phyloP scores from a whole-genome alignment of 2,329 filamentous ascomycete species.

The Penicillium sp. region DNA sequence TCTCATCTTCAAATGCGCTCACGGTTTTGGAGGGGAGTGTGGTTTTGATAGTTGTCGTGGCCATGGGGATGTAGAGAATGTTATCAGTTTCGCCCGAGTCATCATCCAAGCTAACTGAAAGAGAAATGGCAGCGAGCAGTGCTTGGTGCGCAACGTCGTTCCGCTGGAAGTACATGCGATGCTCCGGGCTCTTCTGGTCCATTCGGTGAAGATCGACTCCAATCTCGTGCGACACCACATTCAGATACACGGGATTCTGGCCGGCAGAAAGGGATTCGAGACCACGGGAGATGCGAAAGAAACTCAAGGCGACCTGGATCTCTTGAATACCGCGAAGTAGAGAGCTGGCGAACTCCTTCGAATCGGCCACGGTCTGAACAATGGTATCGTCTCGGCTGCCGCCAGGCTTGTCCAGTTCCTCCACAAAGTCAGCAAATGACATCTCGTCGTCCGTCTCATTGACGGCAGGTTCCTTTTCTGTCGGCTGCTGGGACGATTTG shows the following conservation, averaged over 20 bases:
- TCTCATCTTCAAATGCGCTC: slow-evolving; percentile 64
- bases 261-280: slow-evolving; percentile 63
- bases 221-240: slow-evolving; percentile 91
- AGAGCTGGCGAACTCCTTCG: slow-evolving; percentile 85
- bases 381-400: slow-evolving; percentile 64
- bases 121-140: slow-evolving; percentile 81
- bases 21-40: slow-evolving; percentile 93
- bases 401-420: slow-evolving; percentile 66
- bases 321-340: slow-evolving; percentile 90
- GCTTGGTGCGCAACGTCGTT: slow-evolving; percentile 94
- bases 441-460: slow-evolving; percentile 53
- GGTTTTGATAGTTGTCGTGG: slow-evolving; percentile 88
- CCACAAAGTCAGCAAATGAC: slow-evolving; percentile 66
- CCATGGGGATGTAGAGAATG: slow-evolving; percentile 92
- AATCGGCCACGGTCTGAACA: slow-evolving; percentile 80
- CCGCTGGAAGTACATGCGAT: slow-evolving; percentile 96
- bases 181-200: slow-evolving; percentile 85
- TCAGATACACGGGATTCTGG: slow-evolving; percentile 70
- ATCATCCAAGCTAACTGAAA: slow-evolving; percentile 86
- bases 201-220: slow-evolving; percentile 87
- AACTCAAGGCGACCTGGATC: slow-evolving; percentile 90
- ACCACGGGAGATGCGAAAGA: slow-evolving; percentile 78
- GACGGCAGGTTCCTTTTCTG: slow-evolving; percentile 28
- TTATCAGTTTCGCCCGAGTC: slow-evolving; percentile 80
- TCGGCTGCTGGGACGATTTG: slow-evolving; percentile 32